phyloP scores from a whole-genome alignment of 305 asterid genomes.

The Fraxinus dipetala region DNA sequence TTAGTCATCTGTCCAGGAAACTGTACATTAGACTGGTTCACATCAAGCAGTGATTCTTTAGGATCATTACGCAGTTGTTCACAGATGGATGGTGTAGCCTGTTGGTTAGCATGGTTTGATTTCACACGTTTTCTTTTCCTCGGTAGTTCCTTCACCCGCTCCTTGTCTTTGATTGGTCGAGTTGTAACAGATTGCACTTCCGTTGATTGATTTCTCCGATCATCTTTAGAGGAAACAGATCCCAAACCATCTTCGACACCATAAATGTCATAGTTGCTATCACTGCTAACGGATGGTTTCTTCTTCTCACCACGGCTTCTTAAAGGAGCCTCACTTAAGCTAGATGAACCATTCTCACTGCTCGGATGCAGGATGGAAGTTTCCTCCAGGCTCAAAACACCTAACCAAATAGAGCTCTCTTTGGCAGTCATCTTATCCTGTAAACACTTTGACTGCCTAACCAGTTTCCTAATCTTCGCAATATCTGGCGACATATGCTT shows the following conservation, averaged over 20 bases:
- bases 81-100: conserved; percentile 29
- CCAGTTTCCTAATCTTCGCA: conserved; percentile 58
- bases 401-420: conserved; percentile 76
- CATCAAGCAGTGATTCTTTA: conserved; percentile 31
- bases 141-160: conserved; percentile 27
- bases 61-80: conserved; percentile 35
- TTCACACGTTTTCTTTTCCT: conserved; percentile 38
- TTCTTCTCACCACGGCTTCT: conserved; percentile 43
- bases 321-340: conserved; percentile 53
- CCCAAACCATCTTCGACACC: conserved; percentile 47
- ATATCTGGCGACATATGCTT: conserved; percentile 83
- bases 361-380: conserved; percentile 46
- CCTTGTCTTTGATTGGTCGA: conserved; percentile 36
- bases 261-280: conserved; percentile 76
- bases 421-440: conserved; percentile 91
- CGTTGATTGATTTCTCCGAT: conserved; percentile 35
- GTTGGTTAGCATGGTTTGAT: conserved; percentile 25
- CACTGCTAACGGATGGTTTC: conserved; percentile 51
- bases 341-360: conserved; percentile 70
- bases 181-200: conserved; percentile 25
- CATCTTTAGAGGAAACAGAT: conserved; percentile 60
- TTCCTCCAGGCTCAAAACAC: conserved; percentile 67
- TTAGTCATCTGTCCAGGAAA: conserved; percentile 24
- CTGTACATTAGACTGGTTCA: conserved; percentile 26
- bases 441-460: conserved; percentile 66